Conservation (phyloP, 176 grass and related monocot species). For the Juncus inflexus region DNA sequence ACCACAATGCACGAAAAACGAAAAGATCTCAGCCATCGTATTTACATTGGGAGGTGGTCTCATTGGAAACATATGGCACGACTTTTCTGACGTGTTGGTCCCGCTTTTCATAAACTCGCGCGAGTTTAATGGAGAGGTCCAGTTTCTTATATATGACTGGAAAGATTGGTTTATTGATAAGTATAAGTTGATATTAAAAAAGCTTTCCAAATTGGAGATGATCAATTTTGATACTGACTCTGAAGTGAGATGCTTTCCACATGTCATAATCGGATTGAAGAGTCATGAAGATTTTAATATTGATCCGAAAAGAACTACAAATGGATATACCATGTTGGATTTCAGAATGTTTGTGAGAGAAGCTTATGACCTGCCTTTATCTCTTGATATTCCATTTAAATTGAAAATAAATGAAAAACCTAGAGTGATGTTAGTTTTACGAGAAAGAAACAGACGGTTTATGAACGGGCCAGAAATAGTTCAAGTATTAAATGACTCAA, state of each 20-base stretch:
- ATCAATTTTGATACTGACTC: conserved; percentile 44
- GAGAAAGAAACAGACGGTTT: conserved; percentile 44
- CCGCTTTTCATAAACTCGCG: conserved; percentile 54
- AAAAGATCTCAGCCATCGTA: conserved; percentile 43
- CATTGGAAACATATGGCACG: conserved; percentile 67
- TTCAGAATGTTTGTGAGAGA: conserved; percentile 52
- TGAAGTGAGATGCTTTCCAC: conserved; percentile 55
- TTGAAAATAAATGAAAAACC: conserved; percentile 28
- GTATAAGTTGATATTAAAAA: conserved; percentile 42
- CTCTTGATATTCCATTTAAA: conserved; percentile 37
- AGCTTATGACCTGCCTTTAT: conserved; percentile 36
- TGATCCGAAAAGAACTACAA: conserved; percentile 37
- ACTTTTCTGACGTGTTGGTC: conserved; percentile 63
- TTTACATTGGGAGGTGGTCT: conserved; percentile 57
- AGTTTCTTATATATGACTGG: conserved; percentile 54
- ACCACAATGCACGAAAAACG: conserved; percentile 42
- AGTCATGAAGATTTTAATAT: conserved; percentile 61
- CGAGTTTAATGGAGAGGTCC: conserved; percentile 48
- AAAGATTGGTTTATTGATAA: conserved; percentile 56
- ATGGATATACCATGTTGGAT: conserved; percentile 49
- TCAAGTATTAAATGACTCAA: conserved; percentile 12
- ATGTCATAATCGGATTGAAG: conserved; percentile 45
- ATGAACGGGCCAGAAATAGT: conserved; percentile 46
- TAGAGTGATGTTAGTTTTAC: conserved; percentile 45
- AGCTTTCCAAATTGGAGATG: conserved; percentile 45